These are phyloP conservation scores for Mrakia blollopis DNA, from an alignment of 768 basidiomycete species.

Conservation along the genomic window DNA sequence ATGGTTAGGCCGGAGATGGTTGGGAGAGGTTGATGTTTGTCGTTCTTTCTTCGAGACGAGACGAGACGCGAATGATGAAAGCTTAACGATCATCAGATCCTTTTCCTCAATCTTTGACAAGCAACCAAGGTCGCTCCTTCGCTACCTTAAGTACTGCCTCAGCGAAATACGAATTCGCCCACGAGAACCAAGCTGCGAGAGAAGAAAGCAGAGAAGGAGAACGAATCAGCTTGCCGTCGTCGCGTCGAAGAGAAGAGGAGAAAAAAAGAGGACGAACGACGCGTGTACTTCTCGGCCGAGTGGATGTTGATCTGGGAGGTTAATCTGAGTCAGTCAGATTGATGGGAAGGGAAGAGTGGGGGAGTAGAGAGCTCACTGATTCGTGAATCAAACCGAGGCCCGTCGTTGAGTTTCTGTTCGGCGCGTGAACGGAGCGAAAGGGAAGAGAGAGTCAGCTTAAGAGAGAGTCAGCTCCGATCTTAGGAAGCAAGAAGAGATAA, in stretches of 20 bases:
- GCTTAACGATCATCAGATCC: not conserved
- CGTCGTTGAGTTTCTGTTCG: not conserved
- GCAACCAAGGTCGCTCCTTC: slow-evolving; percentile 62
- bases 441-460: slow-evolving; percentile 44
- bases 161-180: slow-evolving; percentile 55
- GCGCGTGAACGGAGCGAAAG: not conserved
- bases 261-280: not conserved
- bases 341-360: not conserved
- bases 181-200: slow-evolving; percentile 43
- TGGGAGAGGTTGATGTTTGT: too few species aligned
- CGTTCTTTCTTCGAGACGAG: too few species aligned
- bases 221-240: not conserved
- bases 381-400: not conserved
- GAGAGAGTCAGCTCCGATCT: slow-evolving; percentile 50
- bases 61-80: not conserved
- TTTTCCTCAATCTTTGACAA: slow-evolving; percentile 49
- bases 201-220: not conserved
- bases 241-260: not conserved
- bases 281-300: not conserved
- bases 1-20: too few species aligned
- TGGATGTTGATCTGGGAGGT: not conserved
- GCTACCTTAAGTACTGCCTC: slow-evolving; percentile 77
- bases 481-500: slow-evolving; percentile 59
- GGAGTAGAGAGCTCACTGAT: not conserved
- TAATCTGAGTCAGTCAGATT: not conserved